Evolutionary conservation across 805 yeast genomes (phyloP).

Genomic region (Kodamaea kakaduensis): DNA sequence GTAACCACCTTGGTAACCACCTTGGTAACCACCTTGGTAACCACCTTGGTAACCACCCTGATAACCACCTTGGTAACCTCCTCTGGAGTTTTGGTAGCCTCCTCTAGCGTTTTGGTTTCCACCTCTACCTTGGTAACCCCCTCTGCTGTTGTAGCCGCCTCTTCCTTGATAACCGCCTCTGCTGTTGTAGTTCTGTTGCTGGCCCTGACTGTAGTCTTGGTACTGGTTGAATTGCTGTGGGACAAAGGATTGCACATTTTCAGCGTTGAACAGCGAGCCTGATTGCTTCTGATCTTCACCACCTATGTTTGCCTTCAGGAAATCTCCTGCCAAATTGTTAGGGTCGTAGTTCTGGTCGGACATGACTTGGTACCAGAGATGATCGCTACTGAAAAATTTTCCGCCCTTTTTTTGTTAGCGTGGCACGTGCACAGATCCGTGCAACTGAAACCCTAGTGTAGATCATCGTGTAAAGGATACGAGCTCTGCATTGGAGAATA

Average conservation of each 20-base stretch:
- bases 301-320: conserved; percentile 40
- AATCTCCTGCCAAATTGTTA: conserved; percentile 42
- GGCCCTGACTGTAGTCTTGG: conserved; percentile 23
- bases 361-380: conserved; percentile 6
- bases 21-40: conserved; percentile 10
- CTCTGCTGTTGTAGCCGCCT: conserved; percentile 19
- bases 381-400: conserved; percentile 7
- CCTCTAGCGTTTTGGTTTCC: conserved; percentile 17
- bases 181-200: conserved; percentile 15
- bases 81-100: conserved; percentile 16
- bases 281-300: conserved; percentile 14
- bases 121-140: conserved; percentile 21
- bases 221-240: conserved; percentile 32
- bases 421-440: not conserved
- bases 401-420: not conserved
- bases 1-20: conserved; percentile 17
- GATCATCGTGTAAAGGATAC: no score
- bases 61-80: conserved; percentile 18
- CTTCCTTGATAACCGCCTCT: conserved; percentile 21
- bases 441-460: no score
- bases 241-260: conserved; percentile 44
- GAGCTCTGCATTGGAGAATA: no score
- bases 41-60: conserved; percentile 22
- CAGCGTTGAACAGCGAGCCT: conserved; percentile 42
- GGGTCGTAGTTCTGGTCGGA: conserved; percentile 31